Base-by-base conservation (phyloP, 192 early-diverging fungal species). In the Spizellomyces punctatus region DNA sequence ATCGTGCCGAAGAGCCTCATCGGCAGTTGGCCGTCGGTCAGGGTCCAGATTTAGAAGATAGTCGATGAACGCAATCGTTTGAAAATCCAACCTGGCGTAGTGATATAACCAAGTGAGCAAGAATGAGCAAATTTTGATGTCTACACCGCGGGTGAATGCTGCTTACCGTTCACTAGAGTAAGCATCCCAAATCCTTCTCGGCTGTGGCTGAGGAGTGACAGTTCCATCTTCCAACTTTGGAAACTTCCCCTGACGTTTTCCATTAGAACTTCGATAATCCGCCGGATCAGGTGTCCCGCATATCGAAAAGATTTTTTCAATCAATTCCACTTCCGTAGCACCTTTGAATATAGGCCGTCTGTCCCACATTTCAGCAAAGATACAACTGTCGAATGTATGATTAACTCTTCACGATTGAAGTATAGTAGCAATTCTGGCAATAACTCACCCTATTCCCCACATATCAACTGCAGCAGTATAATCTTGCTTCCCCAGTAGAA, bases 401-500 rank as follows among this genome's bases (percentile, higher is more conserved):
- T 36, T 36, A 36, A 3, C 27, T 36, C 27, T 36, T 91, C 67
- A 16, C 17, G 65, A 14, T 19, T 46, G 6, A 46, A 21, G 10
- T 21, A 47, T 22, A 77, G 69, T 4, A 17, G 12, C 43, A 5
- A 2, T 8, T 61, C 21, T 12, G 10, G 14, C 19, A 12, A 41
- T 22, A 36, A 78, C 79, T 63, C 79, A 90, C 85, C 96, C 96
- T 64, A 96, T 84, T 46, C 95, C 96, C 97, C 97, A 99, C 87
- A 99, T 95, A 81, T 98, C 97, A 55, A 99, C 91, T 12, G 95
- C 91, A 5, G 88, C 85, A 8, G 82, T 89, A 76, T 99, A 99
- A 6, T 63, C 19, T n/a, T 60, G 16, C 48, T 82, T 81, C 64
- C 93, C 95, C 45, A 99, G 73, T 19, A 98, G 84, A 55, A 99